phyloP scores from a whole-genome alignment of 306 rosid genomes.

The Dalbergia cultrata region DNA sequence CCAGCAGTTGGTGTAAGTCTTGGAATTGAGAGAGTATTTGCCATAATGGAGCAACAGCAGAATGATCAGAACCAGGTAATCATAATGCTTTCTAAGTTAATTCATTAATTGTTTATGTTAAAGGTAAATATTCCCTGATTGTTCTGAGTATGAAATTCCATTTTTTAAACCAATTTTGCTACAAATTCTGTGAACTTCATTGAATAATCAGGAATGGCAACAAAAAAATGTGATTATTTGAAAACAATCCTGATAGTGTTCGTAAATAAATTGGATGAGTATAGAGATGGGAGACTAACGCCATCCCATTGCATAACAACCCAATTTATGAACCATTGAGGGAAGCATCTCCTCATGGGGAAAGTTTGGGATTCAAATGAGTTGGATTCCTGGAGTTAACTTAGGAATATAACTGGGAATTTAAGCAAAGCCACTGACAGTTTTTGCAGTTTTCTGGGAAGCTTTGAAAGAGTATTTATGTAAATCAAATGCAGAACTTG shows the following conservation, averaged over 20 bases:
- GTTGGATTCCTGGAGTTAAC: not conserved
- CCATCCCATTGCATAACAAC: not conserved
- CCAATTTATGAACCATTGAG: not conserved
- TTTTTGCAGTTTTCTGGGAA: constrained; percentile 3
- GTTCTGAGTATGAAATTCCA: constrained; percentile 13
- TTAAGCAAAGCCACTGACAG: not conserved
- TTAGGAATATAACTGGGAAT: not conserved
- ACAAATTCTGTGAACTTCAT: constrained; percentile 1
- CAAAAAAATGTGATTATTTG: constrained; percentile 9
- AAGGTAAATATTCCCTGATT: constrained; percentile 23
- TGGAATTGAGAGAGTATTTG: constrained; percentile 94
- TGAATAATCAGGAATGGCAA: constrained; percentile 3
- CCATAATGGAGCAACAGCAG: constrained; percentile 84
- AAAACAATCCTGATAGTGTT: constrained; percentile 9
- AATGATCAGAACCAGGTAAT: constrained; percentile 80
- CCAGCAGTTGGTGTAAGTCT: constrained; percentile 98
- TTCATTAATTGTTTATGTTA: constrained; percentile 1
- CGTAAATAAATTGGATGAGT: constrained; percentile 10
- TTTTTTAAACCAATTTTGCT: not conserved
- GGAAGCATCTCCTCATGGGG: not conserved
- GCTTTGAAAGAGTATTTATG: not conserved
- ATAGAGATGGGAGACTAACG: constrained; percentile 9
- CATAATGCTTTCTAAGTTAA: constrained; percentile 31
- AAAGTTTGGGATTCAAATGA: not conserved
- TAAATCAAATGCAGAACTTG: not conserved